Evolutionary conservation across 306 rosid genomes (phyloP).

Genomic region (Dalbergia cochinchinensis): DNA sequence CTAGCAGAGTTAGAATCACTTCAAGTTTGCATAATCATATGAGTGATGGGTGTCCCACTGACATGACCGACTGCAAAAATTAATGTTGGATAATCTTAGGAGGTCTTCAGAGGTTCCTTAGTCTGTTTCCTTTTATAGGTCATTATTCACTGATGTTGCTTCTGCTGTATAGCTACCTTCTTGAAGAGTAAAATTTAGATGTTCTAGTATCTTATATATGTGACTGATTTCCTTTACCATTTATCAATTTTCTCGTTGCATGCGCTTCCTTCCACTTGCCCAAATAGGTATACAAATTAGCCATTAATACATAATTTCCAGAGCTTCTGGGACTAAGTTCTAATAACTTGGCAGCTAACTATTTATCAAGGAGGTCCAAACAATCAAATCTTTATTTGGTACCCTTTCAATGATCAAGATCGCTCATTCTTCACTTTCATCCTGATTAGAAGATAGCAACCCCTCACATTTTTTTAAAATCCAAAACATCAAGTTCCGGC

Average conservation of each 20-base stretch:
- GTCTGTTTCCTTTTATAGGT: conserved; percentile 16
- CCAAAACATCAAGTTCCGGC: too few relatives aligned
- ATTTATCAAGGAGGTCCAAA: conserved; percentile 72
- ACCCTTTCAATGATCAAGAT: conserved; percentile 39
- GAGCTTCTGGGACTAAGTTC: conserved; percentile 44
- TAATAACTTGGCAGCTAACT: conserved; percentile 54
- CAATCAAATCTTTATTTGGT: conserved; percentile 62
- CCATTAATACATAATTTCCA: conserved; percentile 62
- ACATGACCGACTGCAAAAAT: not conserved
- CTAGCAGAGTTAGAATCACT: not conserved
- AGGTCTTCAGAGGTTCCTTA: not conserved
- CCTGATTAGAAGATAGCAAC: too few relatives aligned
- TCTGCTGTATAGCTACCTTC: conserved; percentile 41
- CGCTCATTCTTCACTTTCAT: too few relatives aligned
- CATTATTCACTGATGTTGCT: conserved; percentile 10
- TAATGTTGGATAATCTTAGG: conserved; percentile 9
- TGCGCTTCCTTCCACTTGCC: conserved; percentile 79
- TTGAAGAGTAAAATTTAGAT: conserved; percentile 41
- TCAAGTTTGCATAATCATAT: not conserved
- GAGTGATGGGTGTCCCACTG: not conserved
- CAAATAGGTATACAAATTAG: conserved; percentile 65
- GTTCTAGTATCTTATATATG: conserved; percentile 27
- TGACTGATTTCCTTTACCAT: conserved; percentile 57
- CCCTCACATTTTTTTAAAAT: too few relatives aligned
- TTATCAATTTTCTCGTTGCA: conserved; percentile 56